Conservation (phyloP, 1,284 basidiomycete genomes). For the Ustilago sp. region DNA sequence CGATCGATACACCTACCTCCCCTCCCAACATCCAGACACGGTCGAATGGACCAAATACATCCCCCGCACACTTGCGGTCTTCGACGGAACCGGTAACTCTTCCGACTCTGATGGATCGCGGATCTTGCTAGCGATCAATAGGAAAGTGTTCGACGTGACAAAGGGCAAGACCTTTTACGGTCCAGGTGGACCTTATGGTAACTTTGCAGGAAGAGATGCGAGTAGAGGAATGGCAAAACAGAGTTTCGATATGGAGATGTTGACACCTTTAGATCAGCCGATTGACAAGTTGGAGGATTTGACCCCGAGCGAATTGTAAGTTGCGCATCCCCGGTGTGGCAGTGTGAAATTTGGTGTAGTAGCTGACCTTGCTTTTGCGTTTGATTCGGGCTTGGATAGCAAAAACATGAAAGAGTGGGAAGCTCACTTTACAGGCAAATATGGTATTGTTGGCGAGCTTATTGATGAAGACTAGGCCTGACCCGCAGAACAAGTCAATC, state of each 20-base stretch:
- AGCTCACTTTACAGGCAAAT: slow-evolving; percentile 64
- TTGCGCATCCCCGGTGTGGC: background rate
- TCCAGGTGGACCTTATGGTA: slow-evolving; percentile 93
- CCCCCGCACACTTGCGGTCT: slow-evolving; percentile 63
- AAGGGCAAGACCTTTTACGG: slow-evolving; percentile 90
- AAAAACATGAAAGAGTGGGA: slow-evolving; percentile 65
- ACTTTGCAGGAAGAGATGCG: slow-evolving; percentile 93
- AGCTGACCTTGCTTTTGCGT: background rate
- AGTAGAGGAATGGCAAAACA: slow-evolving; percentile 96
- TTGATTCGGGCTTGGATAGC: slow-evolving; percentile 5
- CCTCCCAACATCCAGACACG: slow-evolving; percentile 55
- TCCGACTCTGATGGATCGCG: slow-evolving; percentile 65
- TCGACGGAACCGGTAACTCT: slow-evolving; percentile 56
- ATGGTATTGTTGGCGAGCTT: slow-evolving; percentile 65
- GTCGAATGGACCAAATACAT: slow-evolving; percentile 64
- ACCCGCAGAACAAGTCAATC: background rate
- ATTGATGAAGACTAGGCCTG: slow-evolving; percentile 57
- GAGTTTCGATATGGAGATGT: slow-evolving; percentile 90
- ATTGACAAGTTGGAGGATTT: slow-evolving; percentile 85
- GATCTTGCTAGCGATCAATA: slow-evolving; percentile 86
- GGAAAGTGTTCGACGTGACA: slow-evolving; percentile 91
- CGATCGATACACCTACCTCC: slow-evolving; percentile 59
- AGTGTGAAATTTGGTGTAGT: background rate
- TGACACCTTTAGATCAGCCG: slow-evolving; percentile 85
- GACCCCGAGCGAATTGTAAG: slow-evolving; percentile 83